These are phyloP conservation scores for Beauveria caledonica DNA, from an alignment of 2,329 filamentous ascomycete species.

Conservation along the genomic window DNA sequence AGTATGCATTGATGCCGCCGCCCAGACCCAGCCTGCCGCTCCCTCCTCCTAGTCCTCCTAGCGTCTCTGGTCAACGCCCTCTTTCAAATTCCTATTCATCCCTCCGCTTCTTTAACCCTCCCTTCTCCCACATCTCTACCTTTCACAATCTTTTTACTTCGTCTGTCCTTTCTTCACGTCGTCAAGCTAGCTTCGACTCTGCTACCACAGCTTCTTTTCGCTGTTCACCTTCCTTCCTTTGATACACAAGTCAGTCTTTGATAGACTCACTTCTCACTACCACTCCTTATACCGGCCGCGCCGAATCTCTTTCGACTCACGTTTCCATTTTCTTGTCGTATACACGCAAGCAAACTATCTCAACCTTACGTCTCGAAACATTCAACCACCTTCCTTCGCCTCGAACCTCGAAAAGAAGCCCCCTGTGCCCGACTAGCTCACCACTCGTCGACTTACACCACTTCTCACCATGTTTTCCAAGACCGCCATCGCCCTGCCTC, in stretches of 20 bases:
- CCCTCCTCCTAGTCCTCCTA: background rate
- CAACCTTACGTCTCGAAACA: background rate
- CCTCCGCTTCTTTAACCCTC: slow-evolving; percentile 11
- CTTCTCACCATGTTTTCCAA: slow-evolving; percentile 35
- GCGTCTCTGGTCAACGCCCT: background rate
- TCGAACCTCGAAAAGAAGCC: background rate
- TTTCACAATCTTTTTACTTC: slow-evolving; percentile 19
- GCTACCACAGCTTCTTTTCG: slow-evolving; percentile 23
- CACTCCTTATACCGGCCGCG: slow-evolving; percentile 29
- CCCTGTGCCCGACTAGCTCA: background rate
- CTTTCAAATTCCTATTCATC: background rate
- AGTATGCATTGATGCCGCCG: background rate
- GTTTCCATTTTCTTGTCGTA: background rate
- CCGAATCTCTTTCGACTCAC: slow-evolving; percentile 10
- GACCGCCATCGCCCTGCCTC: slow-evolving; percentile 30
- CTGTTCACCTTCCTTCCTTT: slow-evolving; percentile 20
- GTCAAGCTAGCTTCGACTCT: slow-evolving; percentile 22
- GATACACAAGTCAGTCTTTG: slow-evolving; percentile 36
- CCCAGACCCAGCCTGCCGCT: background rate
- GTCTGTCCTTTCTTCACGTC: slow-evolving; percentile 12
- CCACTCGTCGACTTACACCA: slow-evolving; percentile 3
- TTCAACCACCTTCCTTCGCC: slow-evolving; percentile 3
- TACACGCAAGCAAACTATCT: background rate
- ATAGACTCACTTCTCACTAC: slow-evolving; percentile 33
- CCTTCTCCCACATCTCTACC: slow-evolving; percentile 15